A percentile compares a stretch with the other conserved stretches of the same genome.
Conservation (phyloP, 345 rosid genomes). For the Mallotus nudiflorus region DNA sequence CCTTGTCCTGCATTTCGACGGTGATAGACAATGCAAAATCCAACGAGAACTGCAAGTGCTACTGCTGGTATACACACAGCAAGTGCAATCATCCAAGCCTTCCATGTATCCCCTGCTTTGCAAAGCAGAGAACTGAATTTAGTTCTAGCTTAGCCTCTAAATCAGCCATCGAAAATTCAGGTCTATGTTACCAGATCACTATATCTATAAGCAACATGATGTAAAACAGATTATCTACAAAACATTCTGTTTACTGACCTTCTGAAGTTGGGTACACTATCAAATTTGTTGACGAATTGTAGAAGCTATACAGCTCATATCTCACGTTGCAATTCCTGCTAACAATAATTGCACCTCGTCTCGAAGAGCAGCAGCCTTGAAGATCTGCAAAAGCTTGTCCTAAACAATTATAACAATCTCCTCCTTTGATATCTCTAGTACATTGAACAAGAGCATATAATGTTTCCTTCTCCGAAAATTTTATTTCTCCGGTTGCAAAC, state of each 20-base stretch:
- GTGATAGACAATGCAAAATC: constrained; percentile 7
- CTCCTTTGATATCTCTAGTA: constrained; percentile 29
- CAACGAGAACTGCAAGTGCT: constrained; percentile 20
- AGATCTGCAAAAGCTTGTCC: constrained; percentile 27
- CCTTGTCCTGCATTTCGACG: constrained; percentile 16
- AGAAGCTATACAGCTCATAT: constrained; percentile 32
- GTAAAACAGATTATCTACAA: neutral
- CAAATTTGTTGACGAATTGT: constrained; percentile 25
- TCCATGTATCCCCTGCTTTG: constrained; percentile 33
- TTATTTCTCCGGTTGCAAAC: constrained; percentile 35
- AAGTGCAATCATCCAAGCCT: constrained; percentile 18
- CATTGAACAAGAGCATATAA: constrained; percentile 43
- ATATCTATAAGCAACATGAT: too few species aligned
- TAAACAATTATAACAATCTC: constrained; percentile 28
- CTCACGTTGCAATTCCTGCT: constrained; percentile 40
- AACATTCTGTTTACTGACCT: constrained; percentile 18
- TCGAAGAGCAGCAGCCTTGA: constrained; percentile 9
- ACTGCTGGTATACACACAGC: constrained; percentile 1
- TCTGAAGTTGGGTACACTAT: constrained; percentile 10
- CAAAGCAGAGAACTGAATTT: neutral
- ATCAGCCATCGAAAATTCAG: neutral
- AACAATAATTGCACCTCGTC: constrained; percentile 34
- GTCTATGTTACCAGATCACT: neutral
- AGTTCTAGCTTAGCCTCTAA: neutral
- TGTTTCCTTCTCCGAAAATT: neutral